Conservation (phyloP, 306 rosid genomes). For the Dalbergia cochinchinensis region DNA sequence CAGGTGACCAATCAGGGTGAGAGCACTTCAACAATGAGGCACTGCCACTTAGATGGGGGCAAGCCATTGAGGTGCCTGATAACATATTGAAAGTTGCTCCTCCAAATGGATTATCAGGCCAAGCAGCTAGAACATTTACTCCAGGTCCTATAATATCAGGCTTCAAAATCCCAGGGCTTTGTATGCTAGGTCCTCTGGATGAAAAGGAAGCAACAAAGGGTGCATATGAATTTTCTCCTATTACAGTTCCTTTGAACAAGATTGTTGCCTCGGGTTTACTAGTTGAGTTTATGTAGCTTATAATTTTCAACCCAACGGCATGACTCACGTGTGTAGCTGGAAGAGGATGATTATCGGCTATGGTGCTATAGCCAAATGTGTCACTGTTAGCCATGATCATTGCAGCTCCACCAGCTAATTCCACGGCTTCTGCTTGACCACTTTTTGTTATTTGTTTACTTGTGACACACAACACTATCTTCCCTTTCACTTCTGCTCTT, state of each 20-base stretch:
- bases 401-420: constrained; percentile 65
- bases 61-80: constrained; percentile 86
- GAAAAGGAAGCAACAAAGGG: constrained; percentile 70
- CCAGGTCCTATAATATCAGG: constrained; percentile 82
- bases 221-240: constrained; percentile 53
- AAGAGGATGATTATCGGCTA: constrained; percentile 66
- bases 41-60: constrained; percentile 82
- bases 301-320: constrained; percentile 62
- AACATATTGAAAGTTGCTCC: constrained; percentile 56
- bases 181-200: constrained; percentile 76
- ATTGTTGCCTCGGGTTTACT: constrained; percentile 55
- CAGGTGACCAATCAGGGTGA: constrained; percentile 80
- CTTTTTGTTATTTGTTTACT: constrained; percentile 39
- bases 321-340: constrained; percentile 69
- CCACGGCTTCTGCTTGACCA: constrained; percentile 66
- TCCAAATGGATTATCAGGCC: constrained; percentile 51
- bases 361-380: constrained; percentile 52
- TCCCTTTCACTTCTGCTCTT: constrained; percentile 47
- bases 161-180: constrained; percentile 81
- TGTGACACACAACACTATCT: constrained; percentile 66
- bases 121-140: constrained; percentile 69
- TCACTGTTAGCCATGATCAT: constrained; percentile 68
- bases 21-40: constrained; percentile 80
- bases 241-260: constrained; percentile 68
- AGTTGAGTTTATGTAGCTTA: constrained; percentile 67